Evolutionary conservation across 768 basidiomycete species (phyloP).

Genomic region (Coprinopsis cinerea): DNA sequence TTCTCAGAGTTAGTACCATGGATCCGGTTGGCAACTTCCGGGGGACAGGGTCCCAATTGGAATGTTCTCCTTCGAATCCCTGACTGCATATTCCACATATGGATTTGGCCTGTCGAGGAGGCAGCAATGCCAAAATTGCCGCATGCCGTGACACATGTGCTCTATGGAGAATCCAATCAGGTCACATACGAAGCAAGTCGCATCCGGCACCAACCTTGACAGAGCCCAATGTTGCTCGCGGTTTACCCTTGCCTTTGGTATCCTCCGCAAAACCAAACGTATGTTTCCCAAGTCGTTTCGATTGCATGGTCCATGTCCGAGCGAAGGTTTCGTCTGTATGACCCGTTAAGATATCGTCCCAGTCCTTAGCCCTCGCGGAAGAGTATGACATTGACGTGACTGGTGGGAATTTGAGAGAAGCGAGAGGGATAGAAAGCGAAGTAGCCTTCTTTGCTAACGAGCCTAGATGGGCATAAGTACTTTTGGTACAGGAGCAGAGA

Average conservation of each 20-base stretch:
- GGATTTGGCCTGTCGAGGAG: slow-evolving; percentile 71
- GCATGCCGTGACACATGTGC: slow-evolving; percentile 87
- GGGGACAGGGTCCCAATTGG: slow-evolving; percentile 57
- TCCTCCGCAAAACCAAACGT: slow-evolving; percentile 55
- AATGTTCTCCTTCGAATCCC: slow-evolving; percentile 81
- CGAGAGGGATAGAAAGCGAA: slow-evolving; percentile 67
- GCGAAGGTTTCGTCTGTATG: slow-evolving; percentile 80
- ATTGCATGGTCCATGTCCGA: slow-evolving; percentile 82
- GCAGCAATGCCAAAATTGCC: slow-evolving; percentile 92
- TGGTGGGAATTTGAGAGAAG: slow-evolving; percentile 80
- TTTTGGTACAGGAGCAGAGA: background rate
- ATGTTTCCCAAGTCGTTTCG: slow-evolving; percentile 77
- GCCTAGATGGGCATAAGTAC: slow-evolving; percentile 37
- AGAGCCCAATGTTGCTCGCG: slow-evolving; percentile 42
- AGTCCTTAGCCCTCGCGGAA: slow-evolving; percentile 80
- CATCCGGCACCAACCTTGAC: slow-evolving; percentile 52
- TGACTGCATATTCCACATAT: slow-evolving; percentile 97
- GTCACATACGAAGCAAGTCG: background rate
- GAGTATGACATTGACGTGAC: slow-evolving; percentile 77
- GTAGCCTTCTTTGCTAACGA: slow-evolving; percentile 80
- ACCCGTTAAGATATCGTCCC: slow-evolving; percentile 95
- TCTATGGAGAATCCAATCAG: slow-evolving; percentile 20
- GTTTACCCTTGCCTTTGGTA: slow-evolving; percentile 43
- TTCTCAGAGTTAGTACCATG: slow-evolving; percentile 32
- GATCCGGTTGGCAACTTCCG: slow-evolving; percentile 42